These are phyloP conservation scores for Monosporascus sp. DNA, from an alignment of 2,329 filamentous ascomycete genomes.

Conservation along the genomic window DNA sequence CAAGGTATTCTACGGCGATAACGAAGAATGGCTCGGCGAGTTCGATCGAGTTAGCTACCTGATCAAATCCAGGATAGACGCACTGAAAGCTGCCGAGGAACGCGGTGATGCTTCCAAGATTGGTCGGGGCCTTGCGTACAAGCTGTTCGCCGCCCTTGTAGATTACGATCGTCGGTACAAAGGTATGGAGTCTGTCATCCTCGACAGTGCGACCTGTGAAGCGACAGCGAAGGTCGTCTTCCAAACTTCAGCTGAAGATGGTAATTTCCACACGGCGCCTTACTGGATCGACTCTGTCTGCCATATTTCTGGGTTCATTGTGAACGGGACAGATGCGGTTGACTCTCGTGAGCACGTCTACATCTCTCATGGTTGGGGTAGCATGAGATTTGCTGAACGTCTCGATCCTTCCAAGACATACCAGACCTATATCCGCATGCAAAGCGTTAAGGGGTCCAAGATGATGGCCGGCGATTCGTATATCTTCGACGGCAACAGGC, in stretches of 20 bases:
- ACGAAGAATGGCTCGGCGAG: slow-evolving; percentile 56
- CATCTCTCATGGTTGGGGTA: slow-evolving; percentile 57
- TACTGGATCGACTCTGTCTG: slow-evolving; percentile 56
- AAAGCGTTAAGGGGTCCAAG: slow-evolving; percentile 44
- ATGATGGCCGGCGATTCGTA: slow-evolving; percentile 51
- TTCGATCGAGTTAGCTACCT: slow-evolving; percentile 66
- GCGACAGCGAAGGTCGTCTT: slow-evolving; percentile 48
- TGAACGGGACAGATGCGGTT: slow-evolving; percentile 53
- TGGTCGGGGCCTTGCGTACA: slow-evolving; percentile 72
- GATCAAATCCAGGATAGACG: slow-evolving; percentile 57
- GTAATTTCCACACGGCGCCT: slow-evolving; percentile 51
- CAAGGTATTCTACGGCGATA: slow-evolving; percentile 56
- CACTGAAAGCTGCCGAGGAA: slow-evolving; percentile 54
- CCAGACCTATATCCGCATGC: slow-evolving; percentile 54
- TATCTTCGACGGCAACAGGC: slow-evolving; percentile 46
- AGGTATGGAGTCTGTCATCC: slow-evolving; percentile 55
- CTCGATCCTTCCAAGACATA: slow-evolving; percentile 42
- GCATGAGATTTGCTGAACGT: slow-evolving; percentile 44
- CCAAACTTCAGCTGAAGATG: slow-evolving; percentile 42
- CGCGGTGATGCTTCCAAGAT: slow-evolving; percentile 66
- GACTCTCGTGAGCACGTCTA: slow-evolving; percentile 51
- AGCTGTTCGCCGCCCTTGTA: slow-evolving; percentile 54
- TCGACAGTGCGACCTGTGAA: slow-evolving; percentile 47
- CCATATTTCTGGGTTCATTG: slow-evolving; percentile 56
- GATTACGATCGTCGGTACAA: slow-evolving; percentile 50